Evolutionary conservation across 768 basidiomycete genomes (phyloP).

Genomic region (Tremella fuciformis): DNA sequence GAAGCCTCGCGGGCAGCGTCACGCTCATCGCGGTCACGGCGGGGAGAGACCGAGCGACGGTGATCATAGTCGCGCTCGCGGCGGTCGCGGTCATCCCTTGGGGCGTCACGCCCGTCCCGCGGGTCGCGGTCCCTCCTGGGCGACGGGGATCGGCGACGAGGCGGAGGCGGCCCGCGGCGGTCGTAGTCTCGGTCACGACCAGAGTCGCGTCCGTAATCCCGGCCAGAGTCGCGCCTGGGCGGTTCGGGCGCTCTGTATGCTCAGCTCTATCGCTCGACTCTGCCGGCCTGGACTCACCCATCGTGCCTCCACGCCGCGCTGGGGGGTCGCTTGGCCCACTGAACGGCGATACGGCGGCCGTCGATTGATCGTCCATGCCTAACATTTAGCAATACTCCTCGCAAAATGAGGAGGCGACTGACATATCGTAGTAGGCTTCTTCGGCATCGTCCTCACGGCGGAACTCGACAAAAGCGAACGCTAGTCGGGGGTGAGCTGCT

Average conservation of each 20-base stretch:
- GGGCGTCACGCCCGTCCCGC: slow-evolving; percentile 9
- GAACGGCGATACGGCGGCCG: slow-evolving; percentile 70
- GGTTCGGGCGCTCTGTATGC: background rate
- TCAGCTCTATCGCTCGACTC: background rate
- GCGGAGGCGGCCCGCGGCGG: slow-evolving; percentile 55
- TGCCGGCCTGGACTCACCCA: slow-evolving; percentile 56
- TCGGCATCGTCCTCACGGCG: slow-evolving; percentile 73
- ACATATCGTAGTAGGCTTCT: slow-evolving; percentile 82
- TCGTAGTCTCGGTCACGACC: slow-evolving; percentile 38
- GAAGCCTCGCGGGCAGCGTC: slow-evolving; percentile 9
- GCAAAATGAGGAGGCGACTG: slow-evolving; percentile 43
- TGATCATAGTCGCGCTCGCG: slow-evolving; percentile 55
- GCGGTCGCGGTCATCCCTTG: slow-evolving; percentile 46
- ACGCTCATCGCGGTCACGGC: slow-evolving; percentile 38
- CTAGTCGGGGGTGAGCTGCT: slow-evolving; percentile 47
- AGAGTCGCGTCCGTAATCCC: slow-evolving; percentile 8
- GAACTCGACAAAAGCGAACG: slow-evolving; percentile 85
- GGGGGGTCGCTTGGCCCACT: slow-evolving; percentile 69
- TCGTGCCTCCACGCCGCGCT: slow-evolving; percentile 78
- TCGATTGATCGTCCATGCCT: slow-evolving; percentile 78
- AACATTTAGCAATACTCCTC: slow-evolving; percentile 5
- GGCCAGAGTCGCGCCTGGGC: background rate
- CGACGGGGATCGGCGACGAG: slow-evolving; percentile 31
- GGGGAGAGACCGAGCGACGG: slow-evolving; percentile 39
- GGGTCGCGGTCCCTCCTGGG: slow-evolving; percentile 20